phyloP scores from a whole-genome alignment of 2,329 filamentous ascomycete genomes.

The Botryotinia globosa region DNA sequence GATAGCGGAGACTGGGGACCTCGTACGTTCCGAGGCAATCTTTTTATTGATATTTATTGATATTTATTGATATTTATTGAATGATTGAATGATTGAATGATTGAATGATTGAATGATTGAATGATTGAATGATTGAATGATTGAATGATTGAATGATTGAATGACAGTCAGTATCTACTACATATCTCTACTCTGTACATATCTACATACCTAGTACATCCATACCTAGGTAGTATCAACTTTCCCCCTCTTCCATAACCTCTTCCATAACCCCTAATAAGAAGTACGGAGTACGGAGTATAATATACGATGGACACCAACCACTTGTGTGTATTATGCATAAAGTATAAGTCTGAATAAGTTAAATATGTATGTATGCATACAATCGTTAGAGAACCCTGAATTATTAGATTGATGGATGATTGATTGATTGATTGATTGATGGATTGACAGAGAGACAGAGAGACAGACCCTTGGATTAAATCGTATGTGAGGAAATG shows the following conservation, averaged over 20 bases:
- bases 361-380: neutral
- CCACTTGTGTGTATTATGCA: neutral
- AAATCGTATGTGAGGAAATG: neutral
- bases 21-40: too few species aligned
- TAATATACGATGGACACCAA: neutral
- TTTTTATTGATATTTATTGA: too few species aligned
- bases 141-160: too few species aligned
- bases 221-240: neutral
- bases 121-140: too few species aligned
- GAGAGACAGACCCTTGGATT: neutral
- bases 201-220: too few species aligned
- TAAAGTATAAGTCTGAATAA: neutral
- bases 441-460: neutral
- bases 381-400: neutral
- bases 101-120: too few species aligned
- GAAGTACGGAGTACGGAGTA: neutral
- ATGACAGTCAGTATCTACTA: too few species aligned
- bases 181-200: too few species aligned
- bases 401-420: neutral
- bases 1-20: neutral
- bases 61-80: too few species aligned
- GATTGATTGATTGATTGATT: neutral
- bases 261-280: neutral
- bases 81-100: too few species aligned
- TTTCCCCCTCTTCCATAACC: neutral